phyloP scores from a whole-genome alignment of 2,329 filamentous ascomycete species.

The Emmonsia crescens region DNA sequence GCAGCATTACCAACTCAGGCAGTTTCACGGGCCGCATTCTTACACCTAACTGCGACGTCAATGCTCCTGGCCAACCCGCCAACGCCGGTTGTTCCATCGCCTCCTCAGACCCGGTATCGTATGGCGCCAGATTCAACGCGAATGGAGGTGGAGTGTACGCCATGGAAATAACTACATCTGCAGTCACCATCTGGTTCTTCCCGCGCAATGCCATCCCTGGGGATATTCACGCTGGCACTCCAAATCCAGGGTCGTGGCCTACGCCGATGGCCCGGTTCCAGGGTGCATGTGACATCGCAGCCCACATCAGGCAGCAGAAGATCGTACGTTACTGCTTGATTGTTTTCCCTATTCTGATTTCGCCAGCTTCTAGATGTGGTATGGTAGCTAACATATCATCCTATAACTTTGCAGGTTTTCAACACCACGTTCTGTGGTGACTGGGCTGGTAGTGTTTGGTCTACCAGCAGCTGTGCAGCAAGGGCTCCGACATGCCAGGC shows the following conservation, averaged over 20 bases:
- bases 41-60: background rate
- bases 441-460: conserved; percentile 61
- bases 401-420: conserved; percentile 38
- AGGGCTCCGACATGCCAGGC: conserved; percentile 53
- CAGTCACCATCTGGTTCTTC: conserved; percentile 40
- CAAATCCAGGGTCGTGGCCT: conserved; percentile 34
- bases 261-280: conserved; percentile 48
- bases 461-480: conserved; percentile 38
- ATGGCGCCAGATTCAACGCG: conserved; percentile 56
- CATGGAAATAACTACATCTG: conserved; percentile 41
- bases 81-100: conserved; percentile 15
- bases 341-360: background rate
- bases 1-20: conserved; percentile 17
- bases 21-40: background rate
- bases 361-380: background rate
- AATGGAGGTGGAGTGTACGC: conserved; percentile 55
- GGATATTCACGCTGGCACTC: conserved; percentile 33
- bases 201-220: conserved; percentile 27
- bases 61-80: background rate
- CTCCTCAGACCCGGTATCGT: conserved; percentile 40
- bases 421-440: conserved; percentile 72
- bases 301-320: conserved; percentile 56
- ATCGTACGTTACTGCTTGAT: conserved; percentile 32
- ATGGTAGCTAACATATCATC: background rate
- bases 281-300: conserved; percentile 54